These are phyloP conservation scores for Crithidia sp. DNA, from an alignment of 208 protist species.

Conservation along the genomic window DNA sequence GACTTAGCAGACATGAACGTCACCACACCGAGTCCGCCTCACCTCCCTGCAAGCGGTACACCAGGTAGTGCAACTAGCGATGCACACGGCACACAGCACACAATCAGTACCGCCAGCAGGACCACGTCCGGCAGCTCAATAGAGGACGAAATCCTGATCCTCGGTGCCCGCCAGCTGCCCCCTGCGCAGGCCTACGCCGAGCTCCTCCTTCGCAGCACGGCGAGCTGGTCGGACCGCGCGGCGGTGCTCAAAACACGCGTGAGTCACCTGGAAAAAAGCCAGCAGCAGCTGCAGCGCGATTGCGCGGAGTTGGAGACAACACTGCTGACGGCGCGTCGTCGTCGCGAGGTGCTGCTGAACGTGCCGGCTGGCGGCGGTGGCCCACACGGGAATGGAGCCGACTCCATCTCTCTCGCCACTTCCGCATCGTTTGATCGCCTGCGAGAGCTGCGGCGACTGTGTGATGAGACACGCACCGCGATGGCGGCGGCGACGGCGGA, in stretches of 20 bases:
- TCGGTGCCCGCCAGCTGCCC: conserved; percentile 47
- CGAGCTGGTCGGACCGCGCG: conserved; percentile 39
- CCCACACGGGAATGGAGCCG: background rate
- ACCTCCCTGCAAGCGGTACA: no score
- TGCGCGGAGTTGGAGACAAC: conserved; percentile 50
- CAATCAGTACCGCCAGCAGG: background rate
- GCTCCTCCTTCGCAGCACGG: conserved; percentile 40
- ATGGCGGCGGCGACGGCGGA: conserved; percentile 51
- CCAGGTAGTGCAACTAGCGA: no score
- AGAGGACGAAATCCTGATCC: conserved; percentile 44
- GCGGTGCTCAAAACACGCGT: conserved; percentile 46
- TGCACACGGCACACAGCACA: background rate
- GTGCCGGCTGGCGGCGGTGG: conserved; percentile 10
- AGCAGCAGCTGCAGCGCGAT: conserved; percentile 68
- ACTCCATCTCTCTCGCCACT: conserved; percentile 1
- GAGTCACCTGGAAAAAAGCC: conserved; percentile 38
- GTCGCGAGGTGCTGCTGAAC: conserved; percentile 48
- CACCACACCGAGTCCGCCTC: no score
- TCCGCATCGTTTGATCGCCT: conserved; percentile 36
- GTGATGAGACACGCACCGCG: conserved; percentile 44
- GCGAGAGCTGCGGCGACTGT: conserved; percentile 51
- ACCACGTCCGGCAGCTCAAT: no score
- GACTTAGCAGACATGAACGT: no score
- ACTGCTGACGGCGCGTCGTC: conserved; percentile 36
- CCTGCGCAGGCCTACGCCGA: conserved; percentile 57